Evolutionary conservation across 345 rosid genomes (phyloP).

Genomic region (Angophora floribunda): DNA sequence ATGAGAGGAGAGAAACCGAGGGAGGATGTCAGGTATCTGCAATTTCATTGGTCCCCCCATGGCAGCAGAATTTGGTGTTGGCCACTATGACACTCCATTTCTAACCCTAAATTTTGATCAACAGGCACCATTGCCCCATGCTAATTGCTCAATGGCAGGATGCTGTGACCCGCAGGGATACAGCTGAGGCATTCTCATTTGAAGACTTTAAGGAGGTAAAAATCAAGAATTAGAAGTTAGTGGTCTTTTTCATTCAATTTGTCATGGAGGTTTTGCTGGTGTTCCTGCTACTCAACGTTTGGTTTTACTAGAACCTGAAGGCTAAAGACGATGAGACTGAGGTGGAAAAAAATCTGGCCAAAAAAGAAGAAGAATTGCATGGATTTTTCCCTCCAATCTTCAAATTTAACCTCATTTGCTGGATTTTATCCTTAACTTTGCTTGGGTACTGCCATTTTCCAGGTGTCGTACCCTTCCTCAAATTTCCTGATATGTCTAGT

Average conservation of each 20-base stretch:
- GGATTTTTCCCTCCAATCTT: not conserved
- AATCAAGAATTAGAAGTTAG: not conserved
- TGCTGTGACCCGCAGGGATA: conserved; percentile 81
- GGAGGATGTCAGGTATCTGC: conserved; percentile 58
- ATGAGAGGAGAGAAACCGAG: conserved; percentile 68
- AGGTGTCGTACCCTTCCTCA: not conserved
- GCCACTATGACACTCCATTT: not conserved
- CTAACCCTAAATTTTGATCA: conserved; percentile 5
- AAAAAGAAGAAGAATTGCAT: not conserved
- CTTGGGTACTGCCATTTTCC: not conserved
- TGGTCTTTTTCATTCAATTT: not conserved
- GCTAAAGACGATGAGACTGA: not conserved
- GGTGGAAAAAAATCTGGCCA: not conserved
- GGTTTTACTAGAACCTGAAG: not conserved
- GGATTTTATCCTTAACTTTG: not conserved
- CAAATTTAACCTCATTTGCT: not conserved
- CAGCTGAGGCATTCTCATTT: conserved; percentile 49
- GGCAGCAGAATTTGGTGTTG: not conserved
- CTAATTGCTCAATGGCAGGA: conserved; percentile 80
- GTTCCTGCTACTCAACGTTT: not conserved
- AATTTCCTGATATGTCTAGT: not conserved
- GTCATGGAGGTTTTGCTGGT: not conserved
- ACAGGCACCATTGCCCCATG: conserved; percentile 81
- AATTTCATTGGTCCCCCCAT: not conserved
- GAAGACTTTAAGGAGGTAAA: conserved; percentile 66